Evolutionary conservation across 345 rosid genomes (phyloP), one percentile per base, ranked within the genome.

Genomic region (Citrus unshiu): DNA sequence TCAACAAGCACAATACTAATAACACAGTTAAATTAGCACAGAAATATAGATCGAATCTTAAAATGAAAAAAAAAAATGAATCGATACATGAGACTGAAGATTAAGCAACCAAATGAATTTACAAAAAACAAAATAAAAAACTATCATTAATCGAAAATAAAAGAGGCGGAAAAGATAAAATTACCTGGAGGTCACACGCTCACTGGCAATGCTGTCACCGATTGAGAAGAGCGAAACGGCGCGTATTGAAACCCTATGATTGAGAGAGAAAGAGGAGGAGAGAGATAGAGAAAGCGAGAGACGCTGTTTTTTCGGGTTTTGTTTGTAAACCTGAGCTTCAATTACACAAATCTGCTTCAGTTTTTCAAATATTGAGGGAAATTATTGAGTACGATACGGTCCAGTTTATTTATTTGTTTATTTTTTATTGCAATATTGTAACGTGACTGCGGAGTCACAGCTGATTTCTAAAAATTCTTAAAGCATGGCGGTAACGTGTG

Each of bases 211-310:
- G 77, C 68, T 77, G 81, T 80, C 78, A 77, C 76, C 37, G 81
- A 81, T 81, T 77, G 71, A 56, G 59, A 68, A 76, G 84, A 79
- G 78, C 72, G 58, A 81, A 82, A 78, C 83, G 81, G 81, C 78
- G 78, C 32, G 70, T 64, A 79, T 58, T 60, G 78, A 83, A 82
- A 86, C 91, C 86, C 86, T 22, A 0, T 54, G 22, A 54, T 84
- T 62, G 46, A 76, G 61, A 68, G 72, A 74, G 66, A 76, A 54
- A 54, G 39, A 24, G 46, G 22, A 75, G 79, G 4, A 59, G 74
- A 67, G 63, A 57, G 49, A 60, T 27, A 27, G 69, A 76, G 39
- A 74, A 72, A 73, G 80, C 75, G 76, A 75, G 83, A 84, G 78
- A 79, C 59, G 81, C 72, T 81, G 81, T 75, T 78, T 54, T 39